phyloP scores from a whole-genome alignment of 495 filamentous ascomycete species.

The Terfezia boudieri region DNA sequence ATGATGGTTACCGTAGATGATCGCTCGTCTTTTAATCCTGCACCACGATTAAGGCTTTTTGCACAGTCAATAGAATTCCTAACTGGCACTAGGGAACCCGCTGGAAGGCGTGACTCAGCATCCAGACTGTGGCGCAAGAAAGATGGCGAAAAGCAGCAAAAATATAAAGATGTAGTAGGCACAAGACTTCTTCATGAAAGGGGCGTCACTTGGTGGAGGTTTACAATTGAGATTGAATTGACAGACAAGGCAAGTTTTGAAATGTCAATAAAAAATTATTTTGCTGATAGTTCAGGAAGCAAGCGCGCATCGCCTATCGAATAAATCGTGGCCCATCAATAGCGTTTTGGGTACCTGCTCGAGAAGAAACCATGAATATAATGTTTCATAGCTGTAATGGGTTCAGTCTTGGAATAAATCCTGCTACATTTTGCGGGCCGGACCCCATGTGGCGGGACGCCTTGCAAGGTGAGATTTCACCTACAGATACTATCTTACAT shows the following conservation, averaged over 20 bases:
- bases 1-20: conserved; percentile 83
- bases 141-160: conserved; percentile 54
- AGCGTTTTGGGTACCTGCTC: conserved; percentile 84
- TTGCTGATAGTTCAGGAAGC: conserved; percentile 15
- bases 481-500: not conserved
- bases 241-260: conserved; percentile 20
- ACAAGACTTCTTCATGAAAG: conserved; percentile 62
- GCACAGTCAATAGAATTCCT: conserved; percentile 54
- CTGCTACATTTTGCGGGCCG: conserved; percentile 61
- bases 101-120: conserved; percentile 12
- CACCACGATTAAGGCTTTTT: conserved; percentile 61
- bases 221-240: conserved; percentile 82
- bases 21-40: conserved; percentile 55
- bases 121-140: not conserved
- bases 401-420: conserved; percentile 59
- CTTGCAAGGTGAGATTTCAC: conserved; percentile 30
- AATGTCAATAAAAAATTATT: not conserved
- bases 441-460: conserved; percentile 96
- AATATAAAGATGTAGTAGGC: conserved; percentile 59
- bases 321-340: conserved; percentile 81
- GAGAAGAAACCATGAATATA: conserved; percentile 79
- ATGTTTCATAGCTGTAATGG: conserved; percentile 98
- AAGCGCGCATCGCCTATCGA: conserved; percentile 77
- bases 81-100: conserved; percentile 23
- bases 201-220: conserved; percentile 89